phyloP scores from a whole-genome alignment of 1,139 yeast species.

The Petasospora fabianii region DNA sequence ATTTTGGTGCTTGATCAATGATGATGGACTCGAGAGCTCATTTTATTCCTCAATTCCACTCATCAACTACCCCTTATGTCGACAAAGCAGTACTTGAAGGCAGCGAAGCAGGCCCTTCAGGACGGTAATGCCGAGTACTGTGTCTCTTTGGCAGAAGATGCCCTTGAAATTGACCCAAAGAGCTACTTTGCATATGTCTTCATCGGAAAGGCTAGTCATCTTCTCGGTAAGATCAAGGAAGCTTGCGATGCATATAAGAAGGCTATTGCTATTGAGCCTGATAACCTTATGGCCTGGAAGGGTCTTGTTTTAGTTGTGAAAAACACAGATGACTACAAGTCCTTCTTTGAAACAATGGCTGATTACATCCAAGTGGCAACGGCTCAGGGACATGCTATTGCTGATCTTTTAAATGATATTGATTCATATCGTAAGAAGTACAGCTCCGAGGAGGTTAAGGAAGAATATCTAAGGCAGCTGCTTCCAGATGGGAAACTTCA shows the following conservation, averaged over 20 bases:
- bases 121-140: constrained; percentile 57
- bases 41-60: no score
- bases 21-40: no score
- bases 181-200: constrained; percentile 67
- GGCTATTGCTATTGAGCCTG: constrained; percentile 57
- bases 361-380: constrained; percentile 37
- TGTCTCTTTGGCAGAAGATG: constrained; percentile 47
- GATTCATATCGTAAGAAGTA: constrained; percentile 36
- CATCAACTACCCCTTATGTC: constrained; percentile 19
- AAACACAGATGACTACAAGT: constrained; percentile 36
- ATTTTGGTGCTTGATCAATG: no score
- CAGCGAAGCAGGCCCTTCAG: constrained; percentile 57
- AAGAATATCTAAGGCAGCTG: constrained; percentile 47
- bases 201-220: constrained; percentile 34
- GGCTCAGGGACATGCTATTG: constrained; percentile 38
- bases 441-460: constrained; percentile 40
- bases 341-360: constrained; percentile 47
- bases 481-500: constrained; percentile 65
- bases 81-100: constrained; percentile 47
- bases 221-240: constrained; percentile 33
- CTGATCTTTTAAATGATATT: constrained; percentile 44
- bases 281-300: constrained; percentile 71
- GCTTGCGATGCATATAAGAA: constrained; percentile 49
- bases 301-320: constrained; percentile 53
- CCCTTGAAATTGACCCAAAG: constrained; percentile 48